A percentile compares a stretch with the other conserved stretches of the same genome.
Conservation (phyloP, 2,329 filamentous ascomycete genomes). For the Dendrostoma leiphaemia region DNA sequence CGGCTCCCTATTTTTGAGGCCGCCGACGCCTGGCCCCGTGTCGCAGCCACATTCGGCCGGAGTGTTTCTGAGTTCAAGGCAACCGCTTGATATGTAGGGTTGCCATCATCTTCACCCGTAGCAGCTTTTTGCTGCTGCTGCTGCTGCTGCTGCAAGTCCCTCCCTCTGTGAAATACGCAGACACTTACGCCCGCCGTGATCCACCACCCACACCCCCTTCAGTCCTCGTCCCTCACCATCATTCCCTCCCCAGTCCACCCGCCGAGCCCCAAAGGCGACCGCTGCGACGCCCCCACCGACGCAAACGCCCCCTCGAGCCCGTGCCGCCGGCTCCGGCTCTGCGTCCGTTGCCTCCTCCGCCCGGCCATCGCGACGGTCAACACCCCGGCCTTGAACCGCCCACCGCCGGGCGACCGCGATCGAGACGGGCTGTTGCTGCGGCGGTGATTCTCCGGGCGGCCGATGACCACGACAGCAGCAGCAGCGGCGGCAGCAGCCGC, state of each 20-base stretch:
- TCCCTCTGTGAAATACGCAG: background rate
- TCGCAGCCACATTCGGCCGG: no score
- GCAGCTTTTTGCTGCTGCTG: no score
- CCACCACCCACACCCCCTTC: background rate
- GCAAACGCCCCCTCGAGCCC: slow-evolving; percentile 11
- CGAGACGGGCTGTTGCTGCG: slow-evolving; percentile 37
- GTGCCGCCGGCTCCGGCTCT: slow-evolving; percentile 33
- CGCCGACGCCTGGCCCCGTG: no score
- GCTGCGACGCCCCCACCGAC: slow-evolving; percentile 5
- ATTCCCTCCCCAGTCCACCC: slow-evolving; percentile 5
- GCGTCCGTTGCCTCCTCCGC: slow-evolving; percentile 35
- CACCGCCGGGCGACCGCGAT: slow-evolving; percentile 25
- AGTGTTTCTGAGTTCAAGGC: no score
- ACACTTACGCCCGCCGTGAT: background rate
- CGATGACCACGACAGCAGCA: slow-evolving; percentile 29
- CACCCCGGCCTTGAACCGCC: slow-evolving; percentile 18
- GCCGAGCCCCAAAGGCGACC: slow-evolving; percentile 14
- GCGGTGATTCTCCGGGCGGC: slow-evolving; percentile 25
- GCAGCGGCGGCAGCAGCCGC: no score
- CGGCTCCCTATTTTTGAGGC: no score
- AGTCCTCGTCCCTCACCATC: background rate
- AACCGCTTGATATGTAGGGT: no score
- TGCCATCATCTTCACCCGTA: no score
- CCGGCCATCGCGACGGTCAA: slow-evolving; percentile 18
- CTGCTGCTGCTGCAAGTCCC: no score